Conservation (phyloP, 2,329 filamentous ascomycete genomes). For the Curvularia sp. region DNA sequence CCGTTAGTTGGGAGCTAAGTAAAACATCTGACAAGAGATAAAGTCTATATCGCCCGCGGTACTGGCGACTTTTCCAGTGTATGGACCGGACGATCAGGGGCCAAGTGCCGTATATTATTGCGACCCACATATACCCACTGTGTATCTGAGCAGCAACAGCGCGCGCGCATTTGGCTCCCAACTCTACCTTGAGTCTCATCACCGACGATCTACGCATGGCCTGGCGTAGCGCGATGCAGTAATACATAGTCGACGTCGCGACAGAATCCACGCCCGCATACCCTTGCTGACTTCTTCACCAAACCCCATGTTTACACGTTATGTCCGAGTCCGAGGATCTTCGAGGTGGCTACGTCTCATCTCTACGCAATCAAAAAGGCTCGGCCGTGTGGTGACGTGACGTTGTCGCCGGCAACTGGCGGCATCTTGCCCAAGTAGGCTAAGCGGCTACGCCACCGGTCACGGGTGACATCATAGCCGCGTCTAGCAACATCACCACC, state of each 20-base stretch:
- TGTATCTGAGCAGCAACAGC: not conserved
- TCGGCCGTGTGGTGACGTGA: slow-evolving; percentile 18
- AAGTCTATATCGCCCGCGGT: not conserved
- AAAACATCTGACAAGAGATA: not conserved
- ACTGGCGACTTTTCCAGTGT: not conserved
- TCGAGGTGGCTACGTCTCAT: not conserved
- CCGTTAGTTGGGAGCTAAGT: not conserved
- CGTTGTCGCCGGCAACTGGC: slow-evolving; percentile 11
- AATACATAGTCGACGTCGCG: slow-evolving; percentile 8
- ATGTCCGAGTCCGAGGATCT: not conserved
- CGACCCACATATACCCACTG: not conserved
- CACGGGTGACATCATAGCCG: slow-evolving; percentile 24
- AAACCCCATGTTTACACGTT: slow-evolving; percentile 1
- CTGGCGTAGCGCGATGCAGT: not conserved
- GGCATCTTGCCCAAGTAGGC: slow-evolving; percentile 19
- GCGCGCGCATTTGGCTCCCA: not conserved
- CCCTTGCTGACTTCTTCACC: slow-evolving; percentile 1
- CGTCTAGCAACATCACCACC: slow-evolving; percentile 15
- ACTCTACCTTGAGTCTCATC: not conserved
- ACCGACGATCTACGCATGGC: slow-evolving; percentile 1
- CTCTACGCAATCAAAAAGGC: slow-evolving; percentile 6
- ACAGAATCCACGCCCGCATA: slow-evolving; percentile 12
- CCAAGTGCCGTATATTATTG: not conserved
- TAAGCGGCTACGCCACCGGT: slow-evolving; percentile 9
- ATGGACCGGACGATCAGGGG: slow-evolving; percentile 8